Evolutionary conservation across 306 rosid species (phyloP).

Genomic region (Heteromeles arbutifolia): DNA sequence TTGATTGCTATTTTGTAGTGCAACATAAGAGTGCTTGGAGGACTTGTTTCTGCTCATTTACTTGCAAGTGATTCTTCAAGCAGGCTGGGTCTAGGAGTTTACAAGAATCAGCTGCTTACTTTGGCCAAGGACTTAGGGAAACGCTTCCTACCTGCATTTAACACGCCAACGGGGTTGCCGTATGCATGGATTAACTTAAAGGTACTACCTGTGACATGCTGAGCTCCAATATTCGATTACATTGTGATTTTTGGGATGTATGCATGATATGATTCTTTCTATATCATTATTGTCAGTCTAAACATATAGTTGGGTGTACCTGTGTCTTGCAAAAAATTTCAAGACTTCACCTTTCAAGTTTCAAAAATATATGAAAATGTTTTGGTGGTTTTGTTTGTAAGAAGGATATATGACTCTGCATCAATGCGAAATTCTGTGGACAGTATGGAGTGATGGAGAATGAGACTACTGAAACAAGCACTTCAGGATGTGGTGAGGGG

Average conservation of each 20-base stretch:
- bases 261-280: neutral
- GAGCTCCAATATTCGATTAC: neutral
- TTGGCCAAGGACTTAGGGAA: conserved; percentile 91
- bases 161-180: conserved; percentile 92
- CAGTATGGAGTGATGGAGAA: conserved; percentile 96
- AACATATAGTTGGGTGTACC: neutral
- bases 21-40: conserved; percentile 98
- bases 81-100: conserved; percentile 51
- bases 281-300: neutral
- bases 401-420: conserved; percentile 72
- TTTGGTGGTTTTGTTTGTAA: conserved; percentile 48
- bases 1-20: conserved; percentile 64
- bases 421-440: conserved; percentile 82
- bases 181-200: conserved; percentile 95
- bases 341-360: conserved; percentile 19
- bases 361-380: conserved; percentile 30
- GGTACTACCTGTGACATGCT: conserved; percentile 37
- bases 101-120: conserved; percentile 61
- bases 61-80: conserved; percentile 85
- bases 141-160: conserved; percentile 78
- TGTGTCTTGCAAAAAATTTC: conserved; percentile 18
- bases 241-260: neutral
- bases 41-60: conserved; percentile 92
- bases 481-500: conserved; percentile 99
- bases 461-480: conserved; percentile 98